phyloP scores from a whole-genome alignment of 2,329 filamentous ascomycete genomes.

The Chalaropsis ovoidea region DNA sequence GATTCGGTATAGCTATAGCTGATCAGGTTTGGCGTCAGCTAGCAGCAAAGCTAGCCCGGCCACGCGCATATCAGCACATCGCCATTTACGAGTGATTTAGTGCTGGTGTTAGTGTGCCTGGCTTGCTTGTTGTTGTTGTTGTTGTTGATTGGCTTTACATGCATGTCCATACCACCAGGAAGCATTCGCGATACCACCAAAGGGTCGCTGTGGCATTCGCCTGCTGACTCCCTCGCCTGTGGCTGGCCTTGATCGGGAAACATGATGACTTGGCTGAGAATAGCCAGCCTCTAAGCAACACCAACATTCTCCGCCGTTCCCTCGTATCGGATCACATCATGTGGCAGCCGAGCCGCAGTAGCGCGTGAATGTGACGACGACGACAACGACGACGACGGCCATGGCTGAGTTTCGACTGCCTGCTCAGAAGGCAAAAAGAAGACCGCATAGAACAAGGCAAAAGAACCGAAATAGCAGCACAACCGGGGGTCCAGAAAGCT shows the following conservation, averaged over 20 bases:
- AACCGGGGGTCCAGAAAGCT: too few species aligned
- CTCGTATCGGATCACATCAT: background rate
- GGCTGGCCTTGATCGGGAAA: background rate
- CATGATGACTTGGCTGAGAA: background rate
- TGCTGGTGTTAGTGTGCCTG: background rate
- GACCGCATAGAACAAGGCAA: background rate
- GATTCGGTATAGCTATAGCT: constrained; percentile 12
- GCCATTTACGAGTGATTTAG: background rate
- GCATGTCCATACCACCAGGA: too few species aligned
- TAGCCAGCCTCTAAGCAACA: background rate
- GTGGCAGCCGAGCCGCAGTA: background rate
- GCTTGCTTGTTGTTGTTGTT: background rate
- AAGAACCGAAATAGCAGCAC: background rate
- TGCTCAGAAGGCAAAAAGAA: background rate
- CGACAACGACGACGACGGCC: too few species aligned
- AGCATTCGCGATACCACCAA: too few species aligned
- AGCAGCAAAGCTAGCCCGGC: background rate
- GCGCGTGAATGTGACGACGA: background rate
- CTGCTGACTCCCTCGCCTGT: too few species aligned
- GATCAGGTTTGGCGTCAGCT: background rate
- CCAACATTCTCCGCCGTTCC: background rate
- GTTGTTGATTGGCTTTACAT: too few species aligned
- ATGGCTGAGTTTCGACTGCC: background rate
- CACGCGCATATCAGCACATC: background rate
- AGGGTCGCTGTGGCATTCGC: too few species aligned